Evolutionary conservation across 768 basidiomycete genomes (phyloP).

Genomic region (Trametes cingulata): DNA sequence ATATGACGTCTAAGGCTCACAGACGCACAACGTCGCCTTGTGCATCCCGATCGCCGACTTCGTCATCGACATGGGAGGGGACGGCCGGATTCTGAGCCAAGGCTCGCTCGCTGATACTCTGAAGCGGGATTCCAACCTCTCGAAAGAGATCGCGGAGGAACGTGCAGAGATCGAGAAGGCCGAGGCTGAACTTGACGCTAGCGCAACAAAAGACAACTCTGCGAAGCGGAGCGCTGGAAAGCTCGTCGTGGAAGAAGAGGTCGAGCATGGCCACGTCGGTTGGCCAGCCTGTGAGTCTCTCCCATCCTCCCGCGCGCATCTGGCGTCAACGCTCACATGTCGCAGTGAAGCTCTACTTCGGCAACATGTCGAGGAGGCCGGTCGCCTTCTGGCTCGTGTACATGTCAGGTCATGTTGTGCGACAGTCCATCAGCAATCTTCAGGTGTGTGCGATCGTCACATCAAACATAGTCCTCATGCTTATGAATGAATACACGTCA

Average conservation of each 20-base stretch:
- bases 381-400: conserved; percentile 8
- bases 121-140: conserved; percentile 36
- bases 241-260: conserved; percentile 64
- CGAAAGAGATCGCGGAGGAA: conserved; percentile 26
- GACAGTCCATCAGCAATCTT: not conserved
- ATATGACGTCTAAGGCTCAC: not conserved
- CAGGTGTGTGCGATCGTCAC: not conserved
- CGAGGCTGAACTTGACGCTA: conserved; percentile 26
- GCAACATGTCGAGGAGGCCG: conserved; percentile 3
- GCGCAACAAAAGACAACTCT: conserved; percentile 14
- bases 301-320: not conserved
- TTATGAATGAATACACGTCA: too few relatives aligned
- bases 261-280: conserved; percentile 58
- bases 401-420: not conserved
- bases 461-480: too few relatives aligned
- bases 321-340: not conserved
- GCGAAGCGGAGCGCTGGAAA: conserved; percentile 46
- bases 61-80: conserved; percentile 50
- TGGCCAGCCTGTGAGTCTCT: conserved; percentile 39
- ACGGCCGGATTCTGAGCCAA: conserved; percentile 50
- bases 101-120: conserved; percentile 49
- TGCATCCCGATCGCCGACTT: conserved; percentile 50
- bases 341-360: conserved; percentile 8
- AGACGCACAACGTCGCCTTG: conserved; percentile 55
- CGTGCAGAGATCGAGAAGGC: conserved; percentile 23